Base-by-base conservation (phyloP, 1,284 basidiomycete species). In the Exobasidium rhododendri region DNA sequence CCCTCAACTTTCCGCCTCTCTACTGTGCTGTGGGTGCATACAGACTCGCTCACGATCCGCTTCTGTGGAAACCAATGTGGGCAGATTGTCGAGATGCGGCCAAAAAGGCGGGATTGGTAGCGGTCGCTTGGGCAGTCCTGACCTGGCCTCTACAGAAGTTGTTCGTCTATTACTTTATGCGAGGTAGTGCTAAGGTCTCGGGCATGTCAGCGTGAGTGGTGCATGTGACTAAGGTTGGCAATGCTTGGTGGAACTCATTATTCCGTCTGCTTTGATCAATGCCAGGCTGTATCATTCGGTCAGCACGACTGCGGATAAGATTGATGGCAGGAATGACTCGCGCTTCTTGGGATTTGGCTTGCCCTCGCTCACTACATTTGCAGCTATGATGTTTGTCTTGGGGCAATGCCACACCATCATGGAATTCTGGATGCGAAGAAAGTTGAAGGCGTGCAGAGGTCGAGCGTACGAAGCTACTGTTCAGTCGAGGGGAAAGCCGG, bases 61-160 rank as follows among this genome's bases (percentile, higher is more conserved):
- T 59, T 5, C 61, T 79, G 2, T 78, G 71, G 71, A 57, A 65
- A 49, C 77, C 77, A 6, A 77, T 78, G 73, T 79, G 77, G 77
- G 47, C 55, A 3, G 67, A 71, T 26, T 73, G 70, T 55, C 63
- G 60, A 35, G 50, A 62, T 20, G 67, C 71, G 1, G 69, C 69
- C 43, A 69, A 67, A 20, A 70, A 69, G 52, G 74, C 72, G 2
- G 52, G 26, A 17, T n/a, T 76, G 28, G 46, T 68, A 10, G 69
- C 67, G 0, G 30, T 54, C 2, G 17, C 59, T 6, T 78, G 76
- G 76, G 63, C 61, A 0, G 55, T 74, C 5, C 2, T 72, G 26
- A 70, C 76, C 0, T 73, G 75, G 69, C 77, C 76, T 0, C 40
- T 77, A 2, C 77, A 79, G 59, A 44, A 63, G 1, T 56, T 71